Evolutionary conservation across 768 basidiomycete species (phyloP).

Genomic region (Termitomyces sp.): DNA sequence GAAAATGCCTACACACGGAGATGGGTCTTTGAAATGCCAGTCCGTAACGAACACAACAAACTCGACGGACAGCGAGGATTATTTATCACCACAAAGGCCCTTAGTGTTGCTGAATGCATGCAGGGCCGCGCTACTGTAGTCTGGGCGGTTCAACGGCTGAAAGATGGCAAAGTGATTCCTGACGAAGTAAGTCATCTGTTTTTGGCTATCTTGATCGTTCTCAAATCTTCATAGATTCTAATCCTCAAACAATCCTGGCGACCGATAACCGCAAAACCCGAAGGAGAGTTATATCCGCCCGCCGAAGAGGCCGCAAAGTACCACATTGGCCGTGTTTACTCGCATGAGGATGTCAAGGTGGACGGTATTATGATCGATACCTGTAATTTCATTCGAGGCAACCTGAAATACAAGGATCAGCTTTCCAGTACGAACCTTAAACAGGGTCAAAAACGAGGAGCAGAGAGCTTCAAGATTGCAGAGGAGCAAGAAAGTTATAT

Average conservation of each 20-base stretch:
- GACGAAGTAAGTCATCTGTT: too few species aligned
- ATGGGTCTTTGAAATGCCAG: slow-evolving; percentile 4
- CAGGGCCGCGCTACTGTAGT: neutral
- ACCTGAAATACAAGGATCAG: neutral
- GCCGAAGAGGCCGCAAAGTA: too few species aligned
- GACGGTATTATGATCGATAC: too few species aligned
- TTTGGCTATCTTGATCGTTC: neutral
- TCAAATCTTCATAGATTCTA: too few species aligned
- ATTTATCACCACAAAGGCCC: neutral
- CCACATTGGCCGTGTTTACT: too few species aligned
- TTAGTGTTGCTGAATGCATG: neutral
- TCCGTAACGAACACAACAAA: neutral
- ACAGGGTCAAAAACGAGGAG: neutral
- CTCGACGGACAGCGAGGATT: neutral
- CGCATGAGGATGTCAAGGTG: too few species aligned
- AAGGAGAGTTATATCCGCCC: too few species aligned
- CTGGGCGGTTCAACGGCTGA: too few species aligned
- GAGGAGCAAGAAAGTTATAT: neutral
- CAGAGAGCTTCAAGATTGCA: neutral
- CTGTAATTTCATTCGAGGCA: neutral
- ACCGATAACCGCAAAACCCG: too few species aligned
- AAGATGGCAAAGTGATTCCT: too few species aligned
- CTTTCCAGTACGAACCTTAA: neutral
- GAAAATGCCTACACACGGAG: neutral
- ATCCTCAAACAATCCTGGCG: too few species aligned